A percentile compares a stretch with the other conserved stretches of the same genome.
Evolutionary conservation across 345 rosid genomes (phyloP).

Genomic region (Psidium friedrichsthalianum): DNA sequence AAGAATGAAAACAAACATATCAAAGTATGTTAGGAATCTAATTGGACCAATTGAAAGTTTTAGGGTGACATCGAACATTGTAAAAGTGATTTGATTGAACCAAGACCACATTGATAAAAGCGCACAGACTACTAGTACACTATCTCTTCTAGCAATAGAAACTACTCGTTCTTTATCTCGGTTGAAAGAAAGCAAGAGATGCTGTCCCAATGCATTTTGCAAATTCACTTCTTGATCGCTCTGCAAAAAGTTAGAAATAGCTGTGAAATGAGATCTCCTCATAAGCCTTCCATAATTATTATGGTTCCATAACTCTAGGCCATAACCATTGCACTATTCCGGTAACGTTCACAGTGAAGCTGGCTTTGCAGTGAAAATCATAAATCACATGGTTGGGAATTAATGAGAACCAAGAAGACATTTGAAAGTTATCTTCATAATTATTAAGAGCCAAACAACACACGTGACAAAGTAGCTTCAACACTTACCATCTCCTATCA

Average conservation of each 20-base stretch:
- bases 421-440: too few species aligned
- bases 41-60: too few species aligned
- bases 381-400: neutral
- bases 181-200: too few species aligned
- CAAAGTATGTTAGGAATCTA: too few species aligned
- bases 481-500: neutral
- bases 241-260: neutral
- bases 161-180: neutral
- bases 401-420: neutral
- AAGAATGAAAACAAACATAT: too few species aligned
- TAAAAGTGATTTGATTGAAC: neutral
- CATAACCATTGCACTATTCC: neutral
- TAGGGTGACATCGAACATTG: too few species aligned
- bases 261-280: neutral
- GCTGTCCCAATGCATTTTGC: neutral
- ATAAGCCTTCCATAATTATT: neutral
- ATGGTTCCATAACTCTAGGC: neutral
- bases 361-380: neutral
- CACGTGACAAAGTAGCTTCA: neutral
- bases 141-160: too few species aligned
- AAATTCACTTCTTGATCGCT: too few species aligned
- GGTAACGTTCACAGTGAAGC: neutral
- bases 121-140: neutral
- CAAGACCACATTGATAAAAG: neutral
- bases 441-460: neutral